These are phyloP conservation scores for Pulveroboletus sp. DNA, from an alignment of 768 basidiomycete species.

Conservation along the genomic window DNA sequence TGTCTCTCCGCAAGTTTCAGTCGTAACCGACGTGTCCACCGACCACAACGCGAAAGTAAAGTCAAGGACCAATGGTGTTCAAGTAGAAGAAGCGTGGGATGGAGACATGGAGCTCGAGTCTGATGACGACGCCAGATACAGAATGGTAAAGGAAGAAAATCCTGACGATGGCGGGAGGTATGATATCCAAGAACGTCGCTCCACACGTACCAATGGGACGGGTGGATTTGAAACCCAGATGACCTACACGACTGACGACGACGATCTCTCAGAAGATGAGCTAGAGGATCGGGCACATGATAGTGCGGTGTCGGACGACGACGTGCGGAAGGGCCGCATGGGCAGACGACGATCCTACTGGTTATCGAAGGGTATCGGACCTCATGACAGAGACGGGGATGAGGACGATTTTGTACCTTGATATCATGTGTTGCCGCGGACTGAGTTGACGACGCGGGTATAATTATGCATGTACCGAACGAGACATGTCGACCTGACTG, in stretches of 20 bases:
- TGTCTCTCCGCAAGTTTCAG: slow-evolving; percentile 25
- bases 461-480: not conserved
- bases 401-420: not conserved
- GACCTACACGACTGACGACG: slow-evolving; percentile 50
- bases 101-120: slow-evolving; percentile 34
- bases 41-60: slow-evolving; percentile 8
- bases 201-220: slow-evolving; percentile 39
- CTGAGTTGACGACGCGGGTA: not conserved
- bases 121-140: slow-evolving; percentile 16
- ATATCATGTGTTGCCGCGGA: not conserved
- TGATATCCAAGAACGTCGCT: slow-evolving; percentile 45
- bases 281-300: slow-evolving; percentile 27
- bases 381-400: slow-evolving; percentile 20
- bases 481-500: no score
- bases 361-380: slow-evolving; percentile 50
- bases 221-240: slow-evolving; percentile 35
- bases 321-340: slow-evolving; percentile 7
- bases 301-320: slow-evolving; percentile 24
- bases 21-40: slow-evolving; percentile 20
- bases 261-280: slow-evolving; percentile 31
- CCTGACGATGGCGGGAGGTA: slow-evolving; percentile 60
- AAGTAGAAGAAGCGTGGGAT: slow-evolving; percentile 35
- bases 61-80: slow-evolving; percentile 23
- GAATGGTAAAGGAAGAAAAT: slow-evolving; percentile 14
- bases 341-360: slow-evolving; percentile 46